Conservation (phyloP, 2,329 filamentous ascomycete species). For the Karstenula rhodostoma region DNA sequence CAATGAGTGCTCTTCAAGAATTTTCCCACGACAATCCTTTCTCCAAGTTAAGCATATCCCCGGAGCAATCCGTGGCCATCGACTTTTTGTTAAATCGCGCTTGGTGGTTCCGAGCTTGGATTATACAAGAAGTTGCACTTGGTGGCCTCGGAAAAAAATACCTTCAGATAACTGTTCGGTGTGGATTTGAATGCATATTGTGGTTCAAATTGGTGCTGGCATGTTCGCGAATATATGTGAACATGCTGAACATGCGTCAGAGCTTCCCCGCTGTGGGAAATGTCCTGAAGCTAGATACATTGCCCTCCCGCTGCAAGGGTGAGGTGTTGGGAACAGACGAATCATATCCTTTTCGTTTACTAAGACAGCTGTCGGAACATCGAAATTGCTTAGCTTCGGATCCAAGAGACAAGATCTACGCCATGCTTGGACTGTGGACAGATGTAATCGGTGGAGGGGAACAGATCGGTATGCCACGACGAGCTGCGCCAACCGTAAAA, state of each 20-base stretch:
- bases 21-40: neutral
- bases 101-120: neutral
- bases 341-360: neutral
- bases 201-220: neutral
- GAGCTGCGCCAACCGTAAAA: neutral
- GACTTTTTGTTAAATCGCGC: neutral
- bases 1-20: neutral
- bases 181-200: neutral
- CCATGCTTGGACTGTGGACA: neutral
- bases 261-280: neutral
- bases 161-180: neutral
- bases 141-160: neutral
- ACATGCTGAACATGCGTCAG: neutral
- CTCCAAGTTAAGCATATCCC: neutral
- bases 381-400: neutral
- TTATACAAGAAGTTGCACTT: neutral
- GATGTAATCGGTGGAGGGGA: neutral
- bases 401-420: constrained; percentile 1
- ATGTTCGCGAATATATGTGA: neutral
- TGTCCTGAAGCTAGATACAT: neutral
- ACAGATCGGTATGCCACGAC: neutral
- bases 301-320: neutral
- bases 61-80: neutral
- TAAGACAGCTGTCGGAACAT: neutral
- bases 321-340: neutral